Evolutionary conservation across 495 filamentous ascomycete species (phyloP), one percentile per base, ranked within the genome.

Genomic region (Trichoderma reesei): DNA sequence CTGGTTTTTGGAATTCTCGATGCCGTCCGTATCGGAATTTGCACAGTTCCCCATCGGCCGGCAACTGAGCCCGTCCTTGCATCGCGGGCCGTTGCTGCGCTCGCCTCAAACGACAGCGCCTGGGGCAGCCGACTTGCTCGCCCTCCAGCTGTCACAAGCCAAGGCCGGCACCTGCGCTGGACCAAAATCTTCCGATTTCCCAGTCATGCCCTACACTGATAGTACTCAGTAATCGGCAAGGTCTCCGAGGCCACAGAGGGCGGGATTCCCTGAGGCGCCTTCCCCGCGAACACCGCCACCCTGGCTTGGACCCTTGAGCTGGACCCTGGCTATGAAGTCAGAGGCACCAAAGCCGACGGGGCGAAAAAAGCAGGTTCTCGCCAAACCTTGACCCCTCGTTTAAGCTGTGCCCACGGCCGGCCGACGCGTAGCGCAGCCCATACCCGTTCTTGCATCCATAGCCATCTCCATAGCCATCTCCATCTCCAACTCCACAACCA

Each of bases 231-330:
- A 54, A 34, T 56, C 51, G 51, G 51, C 11, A 33, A 31, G 4
- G 33, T 9, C 51, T 56, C 51, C 51, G 51, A 56, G 3, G 51
- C 51, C 5, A 5, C 51, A 56, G 51, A 56, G 26, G 20, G 26
- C 14, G 5, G 41, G 6, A 7, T 6, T 11, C n/a, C 51, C 11
- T 56, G 51, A 56, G 51, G 51, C 51, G 51, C 51, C 26, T 56
- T 56, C 51, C 51, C 51, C 51, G 51, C 51, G 51, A 56, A 56
- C 51, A 56, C 51, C 51, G 51, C 51, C 51, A 56, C 51, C 51
- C 51, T 56, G 51, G 51, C 51, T 26, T 56, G 51, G 51, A 56
- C 51, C 51, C 51, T 56, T 56, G 51, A 34, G 26, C 11, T 33
- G 51, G 51, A 56, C 51, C 51, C 51, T 56, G 51, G 31, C 51